These are phyloP conservation scores for Boletus pseudopeckii DNA, from an alignment of 768 basidiomycete species.

Conservation along the genomic window DNA sequence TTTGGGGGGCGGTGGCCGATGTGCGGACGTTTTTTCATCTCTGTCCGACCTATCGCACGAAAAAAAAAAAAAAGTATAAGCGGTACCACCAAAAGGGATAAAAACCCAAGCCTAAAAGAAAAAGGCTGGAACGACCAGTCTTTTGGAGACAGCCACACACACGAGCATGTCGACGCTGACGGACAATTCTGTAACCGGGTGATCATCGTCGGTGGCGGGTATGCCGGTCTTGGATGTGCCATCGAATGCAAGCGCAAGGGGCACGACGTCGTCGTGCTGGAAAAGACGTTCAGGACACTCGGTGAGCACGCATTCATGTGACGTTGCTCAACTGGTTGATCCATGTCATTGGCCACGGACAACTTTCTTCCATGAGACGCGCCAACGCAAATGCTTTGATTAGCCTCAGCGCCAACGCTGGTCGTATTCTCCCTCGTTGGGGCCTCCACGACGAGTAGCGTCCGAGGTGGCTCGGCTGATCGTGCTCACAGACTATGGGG, in stretches of 20 bases:
- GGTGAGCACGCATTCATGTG: conserved; percentile 7
- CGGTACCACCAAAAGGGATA: neutral
- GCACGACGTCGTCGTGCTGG: conserved; percentile 24
- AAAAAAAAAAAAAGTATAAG: neutral
- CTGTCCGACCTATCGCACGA: neutral
- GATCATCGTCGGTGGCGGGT: conserved; percentile 28
- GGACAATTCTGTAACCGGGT: neutral
- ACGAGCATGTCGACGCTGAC: neutral
- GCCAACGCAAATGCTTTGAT: neutral
- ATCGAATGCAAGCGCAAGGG: conserved; percentile 28
- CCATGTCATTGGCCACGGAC: neutral
- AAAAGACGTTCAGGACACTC: conserved; percentile 13
- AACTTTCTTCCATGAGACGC: neutral
- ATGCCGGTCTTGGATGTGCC: conserved; percentile 28
- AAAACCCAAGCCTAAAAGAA: neutral
- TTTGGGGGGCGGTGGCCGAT: neutral
- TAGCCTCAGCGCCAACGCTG: conserved; percentile 26
- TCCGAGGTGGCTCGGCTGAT: neutral
- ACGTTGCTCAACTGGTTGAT: neutral
- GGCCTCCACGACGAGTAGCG: conserved; percentile 24
- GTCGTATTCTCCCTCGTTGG: conserved; percentile 28
- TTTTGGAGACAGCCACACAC: neutral
- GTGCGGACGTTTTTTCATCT: neutral
- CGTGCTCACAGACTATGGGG: conserved; percentile 14
- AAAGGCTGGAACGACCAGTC: neutral